Evolutionary conservation across 1,284 basidiomycete species (phyloP).

Genomic region (Macrocybe sp.): DNA sequence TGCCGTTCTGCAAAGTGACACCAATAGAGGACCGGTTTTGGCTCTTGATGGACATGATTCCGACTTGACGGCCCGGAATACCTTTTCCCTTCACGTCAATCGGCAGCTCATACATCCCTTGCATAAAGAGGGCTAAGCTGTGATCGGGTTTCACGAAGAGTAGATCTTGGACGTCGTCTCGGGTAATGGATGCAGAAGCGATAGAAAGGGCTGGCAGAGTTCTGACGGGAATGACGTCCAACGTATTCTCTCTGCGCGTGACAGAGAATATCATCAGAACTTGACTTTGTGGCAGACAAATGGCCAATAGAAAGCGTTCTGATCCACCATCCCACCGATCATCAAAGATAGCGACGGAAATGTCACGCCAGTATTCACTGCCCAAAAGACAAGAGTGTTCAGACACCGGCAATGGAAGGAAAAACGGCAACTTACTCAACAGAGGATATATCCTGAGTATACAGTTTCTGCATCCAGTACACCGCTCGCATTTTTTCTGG

Average conservation of each 20-base stretch:
- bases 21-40: constrained; percentile 32
- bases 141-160: constrained; percentile 56
- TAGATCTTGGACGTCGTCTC: constrained; percentile 61
- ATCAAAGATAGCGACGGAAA: constrained; percentile 59
- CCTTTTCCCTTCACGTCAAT: constrained; percentile 15
- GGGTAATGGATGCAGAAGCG: constrained; percentile 56
- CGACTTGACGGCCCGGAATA: constrained; percentile 27
- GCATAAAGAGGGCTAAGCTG: constrained; percentile 50
- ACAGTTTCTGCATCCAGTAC: constrained; percentile 63
- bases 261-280: constrained; percentile 47
- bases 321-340: constrained; percentile 53
- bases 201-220: constrained; percentile 47
- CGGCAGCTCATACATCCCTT: constrained; percentile 50
- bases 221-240: constrained; percentile 35
- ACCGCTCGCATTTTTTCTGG: constrained; percentile 62
- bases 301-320: constrained; percentile 48
- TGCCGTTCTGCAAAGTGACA: constrained; percentile 43
- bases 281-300: constrained; percentile 49
- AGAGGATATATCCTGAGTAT: constrained; percentile 41
- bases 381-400: constrained; percentile 10
- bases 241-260: constrained; percentile 32
- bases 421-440: constrained; percentile 43
- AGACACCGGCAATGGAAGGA: constrained; percentile 4
- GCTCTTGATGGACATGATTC: constrained; percentile 21
- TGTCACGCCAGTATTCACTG: constrained; percentile 39